Conservation (phyloP, 306 rosid species). For the Rubus idaeus region DNA sequence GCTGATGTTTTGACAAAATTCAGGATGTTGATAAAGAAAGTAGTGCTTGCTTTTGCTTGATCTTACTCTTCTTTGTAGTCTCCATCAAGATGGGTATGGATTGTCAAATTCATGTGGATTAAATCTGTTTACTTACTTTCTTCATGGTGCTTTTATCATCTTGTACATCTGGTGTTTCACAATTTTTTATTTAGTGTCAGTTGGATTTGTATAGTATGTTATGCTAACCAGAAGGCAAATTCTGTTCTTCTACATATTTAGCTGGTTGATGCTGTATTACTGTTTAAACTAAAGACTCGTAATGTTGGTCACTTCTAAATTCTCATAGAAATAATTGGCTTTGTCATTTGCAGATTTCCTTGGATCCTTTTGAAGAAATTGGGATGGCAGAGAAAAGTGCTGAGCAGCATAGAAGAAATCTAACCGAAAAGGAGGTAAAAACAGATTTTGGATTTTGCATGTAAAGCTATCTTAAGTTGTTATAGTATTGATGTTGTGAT, state of each 20-base stretch:
- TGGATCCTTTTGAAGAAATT: slow-evolving; percentile 92
- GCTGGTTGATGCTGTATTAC: slow-evolving; percentile 1
- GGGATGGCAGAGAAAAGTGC: slow-evolving; percentile 67
- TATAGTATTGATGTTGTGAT: not conserved
- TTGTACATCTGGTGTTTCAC: no score
- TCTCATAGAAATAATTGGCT: slow-evolving; percentile 16
- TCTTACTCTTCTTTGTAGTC: not conserved
- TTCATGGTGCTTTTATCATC: no score
- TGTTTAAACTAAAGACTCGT: slow-evolving; percentile 13
- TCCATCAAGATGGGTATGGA: not conserved
- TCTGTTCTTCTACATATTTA: not conserved
- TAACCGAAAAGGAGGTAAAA: slow-evolving; percentile 80
- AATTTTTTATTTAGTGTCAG: no score
- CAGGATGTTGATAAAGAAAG: no score
- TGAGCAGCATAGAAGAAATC: slow-evolving; percentile 78
- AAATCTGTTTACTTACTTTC: no score
- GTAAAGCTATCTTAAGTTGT: not conserved
- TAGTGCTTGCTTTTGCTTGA: no score
- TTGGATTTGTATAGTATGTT: no score
- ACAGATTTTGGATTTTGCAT: slow-evolving; percentile 11
- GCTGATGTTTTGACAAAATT: no score
- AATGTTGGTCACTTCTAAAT: slow-evolving; percentile 22
- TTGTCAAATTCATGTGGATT: not conserved
- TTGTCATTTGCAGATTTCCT: slow-evolving; percentile 50
- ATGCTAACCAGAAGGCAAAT: no score